A percentile compares a stretch with the other conserved stretches of the same genome.
phyloP scores from a whole-genome alignment of 1,139 yeast species.

The Pichia norvegensis region DNA sequence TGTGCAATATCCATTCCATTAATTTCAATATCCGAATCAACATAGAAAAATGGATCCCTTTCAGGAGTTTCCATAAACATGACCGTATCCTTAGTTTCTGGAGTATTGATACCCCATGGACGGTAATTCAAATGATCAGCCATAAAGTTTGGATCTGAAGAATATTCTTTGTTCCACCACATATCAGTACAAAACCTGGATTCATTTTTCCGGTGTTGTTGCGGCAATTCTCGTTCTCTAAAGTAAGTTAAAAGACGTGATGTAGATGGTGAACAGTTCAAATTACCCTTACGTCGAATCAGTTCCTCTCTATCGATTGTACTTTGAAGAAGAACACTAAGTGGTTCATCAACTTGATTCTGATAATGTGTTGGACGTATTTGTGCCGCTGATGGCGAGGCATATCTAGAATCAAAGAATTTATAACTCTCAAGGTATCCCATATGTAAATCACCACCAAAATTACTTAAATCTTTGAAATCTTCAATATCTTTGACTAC shows the following conservation, averaged over 20 bases:
- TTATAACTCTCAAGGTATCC: constrained; percentile 13
- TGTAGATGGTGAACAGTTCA: neutral
- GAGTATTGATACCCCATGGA: constrained; percentile 10
- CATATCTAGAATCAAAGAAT: constrained; percentile 2
- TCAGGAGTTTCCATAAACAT: constrained; percentile 9
- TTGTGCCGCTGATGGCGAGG: neutral
- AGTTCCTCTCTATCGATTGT: constrained; percentile 11
- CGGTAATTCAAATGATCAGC: constrained; percentile 1
- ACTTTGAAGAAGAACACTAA: constrained; percentile 6
- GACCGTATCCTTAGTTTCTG: neutral
- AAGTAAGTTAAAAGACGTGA: constrained; percentile 1
- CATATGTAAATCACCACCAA: constrained; percentile 11
- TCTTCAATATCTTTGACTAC: constrained; percentile 23
- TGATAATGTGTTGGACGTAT: neutral
- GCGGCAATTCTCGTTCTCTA: neutral
- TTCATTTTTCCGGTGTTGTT: neutral
- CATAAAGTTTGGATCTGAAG: neutral
- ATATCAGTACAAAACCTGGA: neutral
- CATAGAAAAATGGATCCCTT: constrained; percentile 19
- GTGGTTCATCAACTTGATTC: neutral
- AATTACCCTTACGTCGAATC: neutral
- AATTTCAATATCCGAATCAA: constrained; percentile 31
- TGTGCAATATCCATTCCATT: constrained; percentile 42
- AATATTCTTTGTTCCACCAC: constrained; percentile 8
- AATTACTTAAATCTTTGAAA: constrained; percentile 6